These are phyloP conservation scores for Prunus mongolica DNA, from an alignment of 306 rosid genomes.

Conservation along the genomic window DNA sequence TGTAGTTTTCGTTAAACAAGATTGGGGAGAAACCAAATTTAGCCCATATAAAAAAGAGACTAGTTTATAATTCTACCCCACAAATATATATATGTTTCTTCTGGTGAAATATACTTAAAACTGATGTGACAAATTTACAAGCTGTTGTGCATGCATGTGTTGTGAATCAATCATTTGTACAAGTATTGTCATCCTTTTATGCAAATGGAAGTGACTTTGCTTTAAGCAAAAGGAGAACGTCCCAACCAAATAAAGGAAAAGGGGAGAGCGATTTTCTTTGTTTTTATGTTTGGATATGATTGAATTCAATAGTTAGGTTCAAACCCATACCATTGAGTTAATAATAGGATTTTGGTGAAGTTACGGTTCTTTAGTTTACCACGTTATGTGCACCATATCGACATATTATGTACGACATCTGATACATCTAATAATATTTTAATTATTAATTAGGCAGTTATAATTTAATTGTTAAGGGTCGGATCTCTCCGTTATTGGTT, in stretches of 20 bases:
- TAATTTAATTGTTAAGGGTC: too few species aligned
- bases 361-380: background rate
- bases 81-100: background rate
- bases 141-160: background rate
- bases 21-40: too few species aligned
- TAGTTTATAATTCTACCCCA: too few species aligned
- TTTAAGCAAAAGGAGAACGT: background rate
- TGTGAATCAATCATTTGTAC: constrained; percentile 3
- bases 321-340: background rate
- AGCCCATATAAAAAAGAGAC: too few species aligned
- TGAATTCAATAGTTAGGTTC: background rate
- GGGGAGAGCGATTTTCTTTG: background rate
- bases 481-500: too few species aligned
- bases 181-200: background rate
- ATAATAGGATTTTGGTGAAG: background rate
- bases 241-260: constrained; percentile 5
- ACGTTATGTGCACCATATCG: too few species aligned
- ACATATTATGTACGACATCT: too few species aligned
- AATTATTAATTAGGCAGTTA: too few species aligned
- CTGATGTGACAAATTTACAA: background rate
- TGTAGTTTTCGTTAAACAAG: too few species aligned
- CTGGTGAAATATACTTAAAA: background rate
- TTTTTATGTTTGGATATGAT: background rate
- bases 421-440: too few species aligned
- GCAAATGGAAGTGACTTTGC: background rate